A percentile compares a stretch with the other conserved stretches of the same genome.
These are phyloP conservation scores for Pseudocercospora pini-densiflorae DNA, from an alignment of 2,329 filamentous ascomycete genomes.

Conservation along the genomic window DNA sequence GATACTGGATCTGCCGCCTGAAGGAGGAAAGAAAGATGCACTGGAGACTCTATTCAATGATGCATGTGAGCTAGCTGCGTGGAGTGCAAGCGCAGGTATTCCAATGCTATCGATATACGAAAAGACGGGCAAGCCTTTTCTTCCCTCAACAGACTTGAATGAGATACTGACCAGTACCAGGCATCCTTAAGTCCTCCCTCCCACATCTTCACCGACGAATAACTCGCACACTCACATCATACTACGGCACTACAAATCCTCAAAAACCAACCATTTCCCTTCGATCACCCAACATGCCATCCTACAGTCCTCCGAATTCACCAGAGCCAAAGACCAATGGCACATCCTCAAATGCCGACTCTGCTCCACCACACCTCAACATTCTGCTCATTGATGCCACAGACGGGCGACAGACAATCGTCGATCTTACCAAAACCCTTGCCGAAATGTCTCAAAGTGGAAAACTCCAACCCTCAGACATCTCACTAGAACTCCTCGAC, in stretches of 20 bases:
- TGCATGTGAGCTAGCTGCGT: constrained; percentile 87
- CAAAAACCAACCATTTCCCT: constrained; percentile 74
- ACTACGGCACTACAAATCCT: constrained; percentile 71
- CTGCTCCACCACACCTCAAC: constrained; percentile 52
- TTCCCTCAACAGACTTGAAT: not conserved
- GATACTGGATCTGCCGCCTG: constrained; percentile 75
- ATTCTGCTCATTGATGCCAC: constrained; percentile 83
- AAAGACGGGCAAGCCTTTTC: constrained; percentile 70
- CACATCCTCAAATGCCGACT: constrained; percentile 43
- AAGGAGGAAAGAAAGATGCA: constrained; percentile 69
- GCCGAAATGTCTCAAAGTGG: constrained; percentile 92
- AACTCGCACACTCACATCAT: constrained; percentile 77
- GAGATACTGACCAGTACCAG: constrained; percentile 50
- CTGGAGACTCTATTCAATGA: constrained; percentile 87
- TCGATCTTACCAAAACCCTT: constrained; percentile 92
- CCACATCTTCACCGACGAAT: constrained; percentile 82
- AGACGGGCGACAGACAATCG: constrained; percentile 90
- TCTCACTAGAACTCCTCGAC: constrained; percentile 84
- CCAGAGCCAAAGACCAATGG: constrained; percentile 25
- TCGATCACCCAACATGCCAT: constrained; percentile 70
- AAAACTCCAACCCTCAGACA: constrained; percentile 80
- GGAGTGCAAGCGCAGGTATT: constrained; percentile 90
- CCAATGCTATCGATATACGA: constrained; percentile 90
- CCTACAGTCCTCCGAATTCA: constrained; percentile 53
- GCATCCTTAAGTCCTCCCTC: constrained; percentile 86